Conservation (phyloP, 352 stramenopile genomes). For the Globisporangium splendens region DNA sequence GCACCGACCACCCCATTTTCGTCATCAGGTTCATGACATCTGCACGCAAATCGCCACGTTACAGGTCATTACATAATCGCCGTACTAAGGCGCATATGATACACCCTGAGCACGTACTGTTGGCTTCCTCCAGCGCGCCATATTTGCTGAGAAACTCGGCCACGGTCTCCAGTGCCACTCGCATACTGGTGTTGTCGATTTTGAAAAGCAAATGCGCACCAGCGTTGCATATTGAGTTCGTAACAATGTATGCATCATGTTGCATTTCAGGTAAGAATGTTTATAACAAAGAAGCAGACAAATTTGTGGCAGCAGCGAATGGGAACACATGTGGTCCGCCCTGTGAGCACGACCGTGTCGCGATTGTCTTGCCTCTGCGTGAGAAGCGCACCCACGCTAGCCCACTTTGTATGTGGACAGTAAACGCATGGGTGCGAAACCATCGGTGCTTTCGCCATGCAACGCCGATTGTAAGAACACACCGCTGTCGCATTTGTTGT, state of each 20-base stretch:
- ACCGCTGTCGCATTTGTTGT: no score
- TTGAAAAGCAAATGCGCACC: conserved; percentile 1
- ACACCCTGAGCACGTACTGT: conserved; percentile 18
- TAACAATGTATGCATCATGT: background rate
- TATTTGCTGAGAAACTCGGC: conserved; percentile 50
- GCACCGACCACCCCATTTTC: conserved; percentile 39
- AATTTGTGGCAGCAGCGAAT: background rate
- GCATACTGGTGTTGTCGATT: conserved; percentile 22
- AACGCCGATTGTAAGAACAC: no score
- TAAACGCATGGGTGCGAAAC: no score
- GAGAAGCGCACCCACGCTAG: no score
- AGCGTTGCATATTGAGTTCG: background rate
- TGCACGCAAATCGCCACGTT: conserved; percentile 6
- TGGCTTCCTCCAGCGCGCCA: conserved; percentile 35
- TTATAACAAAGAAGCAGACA: no score
- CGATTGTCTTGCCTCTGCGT: no score
- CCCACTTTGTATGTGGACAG: no score
- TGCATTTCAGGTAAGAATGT: no score
- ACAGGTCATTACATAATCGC: background rate
- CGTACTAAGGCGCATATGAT: background rate
- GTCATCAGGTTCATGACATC: conserved; percentile 38
- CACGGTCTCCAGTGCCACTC: conserved; percentile 35
- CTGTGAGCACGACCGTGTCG: no score
- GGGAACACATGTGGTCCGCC: no score
- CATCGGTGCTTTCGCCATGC: no score